These are phyloP conservation scores for Globisporangium yorkense DNA, from an alignment of 352 stramenopile species.

Conservation along the genomic window DNA sequence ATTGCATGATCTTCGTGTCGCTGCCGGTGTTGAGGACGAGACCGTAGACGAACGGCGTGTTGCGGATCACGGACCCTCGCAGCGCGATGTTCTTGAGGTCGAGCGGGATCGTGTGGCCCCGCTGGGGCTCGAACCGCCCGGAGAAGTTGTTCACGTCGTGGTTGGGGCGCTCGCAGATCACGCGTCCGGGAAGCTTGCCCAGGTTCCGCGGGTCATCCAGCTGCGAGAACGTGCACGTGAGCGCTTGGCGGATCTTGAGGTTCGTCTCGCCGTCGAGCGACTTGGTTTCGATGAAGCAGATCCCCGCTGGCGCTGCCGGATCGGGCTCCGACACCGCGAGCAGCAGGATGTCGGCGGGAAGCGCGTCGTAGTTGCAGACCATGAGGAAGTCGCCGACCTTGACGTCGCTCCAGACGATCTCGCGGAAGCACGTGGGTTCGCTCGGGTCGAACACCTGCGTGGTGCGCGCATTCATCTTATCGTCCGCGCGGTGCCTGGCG, in stretches of 20 bases:
- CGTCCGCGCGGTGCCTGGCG: constrained; percentile 68
- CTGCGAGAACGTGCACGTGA: constrained; percentile 81
- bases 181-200: constrained; percentile 51
- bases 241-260: constrained; percentile 77
- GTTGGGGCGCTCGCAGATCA: constrained; percentile 81
- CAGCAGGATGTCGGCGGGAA: constrained; percentile 77
- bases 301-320: constrained; percentile 48
- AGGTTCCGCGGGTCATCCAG: constrained; percentile 62
- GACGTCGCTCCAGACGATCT: constrained; percentile 55
- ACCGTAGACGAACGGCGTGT: constrained; percentile 72
- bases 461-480: constrained; percentile 73
- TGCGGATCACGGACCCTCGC: constrained; percentile 79
- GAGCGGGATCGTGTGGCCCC: constrained; percentile 75
- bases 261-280: constrained; percentile 86
- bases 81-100: constrained; percentile 83
- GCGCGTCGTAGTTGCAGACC: constrained; percentile 80
- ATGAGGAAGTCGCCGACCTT: constrained; percentile 82
- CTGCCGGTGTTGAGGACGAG: constrained; percentile 78
- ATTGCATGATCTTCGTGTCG: constrained; percentile 89
- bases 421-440: constrained; percentile 35
- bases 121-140: constrained; percentile 63
- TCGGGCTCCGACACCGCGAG: constrained; percentile 69
- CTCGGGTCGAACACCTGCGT: constrained; percentile 60
- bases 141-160: constrained; percentile 87
- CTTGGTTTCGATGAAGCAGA: constrained; percentile 87